Evolutionary conservation across 2,329 filamentous ascomycete species (phyloP), one percentile per base, ranked within the genome.

Genomic region (Colletotrichum scovillei): DNA sequence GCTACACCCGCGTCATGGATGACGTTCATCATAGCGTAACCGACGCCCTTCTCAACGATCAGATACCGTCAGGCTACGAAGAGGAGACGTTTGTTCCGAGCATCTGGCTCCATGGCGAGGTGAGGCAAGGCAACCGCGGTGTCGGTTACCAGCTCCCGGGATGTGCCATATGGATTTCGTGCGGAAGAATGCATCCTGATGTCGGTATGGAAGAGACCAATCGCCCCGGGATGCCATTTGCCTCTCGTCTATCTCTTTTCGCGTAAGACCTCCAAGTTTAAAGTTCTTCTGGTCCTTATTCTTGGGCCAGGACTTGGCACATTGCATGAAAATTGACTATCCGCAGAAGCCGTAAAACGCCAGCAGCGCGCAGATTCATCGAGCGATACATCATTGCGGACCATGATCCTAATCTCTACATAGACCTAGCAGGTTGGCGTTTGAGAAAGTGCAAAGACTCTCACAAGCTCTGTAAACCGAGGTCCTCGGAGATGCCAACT

Each of bases 401-500:
- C 22, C 63, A 56, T 9, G 30, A 65, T 42, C 22, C 63, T 22
- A 16, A 65, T 22, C 30, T 65, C 6, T 42, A 65, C 30, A 56
- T 65, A 1, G 14, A 38, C n/a, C 24, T 65, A 14, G 22, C 63
- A 9, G 16, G 55, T 49, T 67, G 55, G 24, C 65, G 56, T 26
- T 22, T 67, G 35, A 28, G 7, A 53, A 59, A n/a, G 28, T 67
- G 56, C 56, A 32, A 49, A 19, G 22, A 35, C 12, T 60, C 56
- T 26, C 59, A 69, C 26, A 57, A 46, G 6, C 19, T 69, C 26
- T 69, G 67, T 14, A 42, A 42, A 9, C 59, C 52, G 22, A 56
- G 59, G 22, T 69, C 59, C 12, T 55, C 16, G 9, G 52, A 64
- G n/a, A 69, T 69, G 49, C 59, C 67, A 4, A 64, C 67, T 22